These are phyloP conservation scores for Arthrobotrys conoides DNA, from an alignment of 2,329 filamentous ascomycete species.

Conservation along the genomic window DNA sequence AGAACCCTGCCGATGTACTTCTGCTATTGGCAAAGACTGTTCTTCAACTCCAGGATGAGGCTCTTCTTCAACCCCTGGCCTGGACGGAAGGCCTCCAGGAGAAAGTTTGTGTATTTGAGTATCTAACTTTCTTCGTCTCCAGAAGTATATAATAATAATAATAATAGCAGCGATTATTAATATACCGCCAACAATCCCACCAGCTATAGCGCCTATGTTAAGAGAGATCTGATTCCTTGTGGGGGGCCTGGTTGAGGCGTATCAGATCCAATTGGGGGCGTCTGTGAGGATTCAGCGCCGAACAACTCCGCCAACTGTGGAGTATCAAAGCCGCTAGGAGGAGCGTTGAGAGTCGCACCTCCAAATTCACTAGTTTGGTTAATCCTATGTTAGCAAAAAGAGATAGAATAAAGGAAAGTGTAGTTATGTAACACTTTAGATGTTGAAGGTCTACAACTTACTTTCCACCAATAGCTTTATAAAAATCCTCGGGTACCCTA, in stretches of 20 bases:
- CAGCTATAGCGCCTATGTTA: background rate
- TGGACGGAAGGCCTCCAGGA: background rate
- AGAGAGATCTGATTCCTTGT: background rate
- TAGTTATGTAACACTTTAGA: background rate
- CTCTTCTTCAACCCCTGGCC: background rate
- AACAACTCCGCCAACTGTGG: conserved; percentile 26
- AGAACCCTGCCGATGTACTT: background rate
- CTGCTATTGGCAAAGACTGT: background rate
- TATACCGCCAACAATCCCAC: background rate
- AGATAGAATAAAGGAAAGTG: background rate
- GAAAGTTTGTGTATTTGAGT: background rate
- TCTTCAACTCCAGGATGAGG: background rate
- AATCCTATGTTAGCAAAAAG: background rate
- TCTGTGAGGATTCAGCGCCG: background rate
- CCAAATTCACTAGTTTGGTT: conserved; percentile 12
- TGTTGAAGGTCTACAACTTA: background rate
- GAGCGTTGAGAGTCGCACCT: conserved; percentile 31
- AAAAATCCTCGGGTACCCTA: conserved; percentile 32
- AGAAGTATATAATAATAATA: background rate
- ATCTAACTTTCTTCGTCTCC: background rate
- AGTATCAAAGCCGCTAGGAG: conserved; percentile 22
- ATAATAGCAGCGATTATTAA: background rate
- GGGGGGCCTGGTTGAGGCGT: background rate
- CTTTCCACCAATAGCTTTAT: conserved; percentile 28
- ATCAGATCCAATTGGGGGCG: background rate